Percentiles rank a stretch among this genome's conserved stretches.
These are phyloP conservation scores for Thraustotheca clavata DNA, from an alignment of 352 stramenopile species.

Conservation along the genomic window DNA sequence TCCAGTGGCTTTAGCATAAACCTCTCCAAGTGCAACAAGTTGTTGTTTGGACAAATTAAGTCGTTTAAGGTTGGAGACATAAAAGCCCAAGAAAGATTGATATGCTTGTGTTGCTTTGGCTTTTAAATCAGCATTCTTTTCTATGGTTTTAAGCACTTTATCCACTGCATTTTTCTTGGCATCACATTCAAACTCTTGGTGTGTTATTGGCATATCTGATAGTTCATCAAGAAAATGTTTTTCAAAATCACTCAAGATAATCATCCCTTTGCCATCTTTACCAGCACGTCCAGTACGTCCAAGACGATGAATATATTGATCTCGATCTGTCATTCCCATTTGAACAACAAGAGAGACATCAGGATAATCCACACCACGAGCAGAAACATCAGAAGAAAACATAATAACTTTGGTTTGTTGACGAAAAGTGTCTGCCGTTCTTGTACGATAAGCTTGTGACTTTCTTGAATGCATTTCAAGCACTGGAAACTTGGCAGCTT, in stretches of 20 bases:
- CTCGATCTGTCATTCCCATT: constrained; percentile 72
- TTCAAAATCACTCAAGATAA: constrained; percentile 86
- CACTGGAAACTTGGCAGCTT: constrained; percentile 55
- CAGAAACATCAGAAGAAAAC: constrained; percentile 93
- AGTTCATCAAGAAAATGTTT: constrained; percentile 55
- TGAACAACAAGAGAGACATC: constrained; percentile 87
- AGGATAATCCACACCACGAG: constrained; percentile 93
- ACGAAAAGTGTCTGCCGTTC: constrained; percentile 85
- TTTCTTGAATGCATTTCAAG: constrained; percentile 96
- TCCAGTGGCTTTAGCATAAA: constrained; percentile 47
- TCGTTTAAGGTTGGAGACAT: constrained; percentile 69
- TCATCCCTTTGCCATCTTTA: constrained; percentile 72
- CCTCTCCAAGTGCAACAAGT: constrained; percentile 72
- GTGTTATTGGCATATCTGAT: constrained; percentile 46
- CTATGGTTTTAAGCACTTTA: constrained; percentile 22
- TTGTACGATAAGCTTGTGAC: constrained; percentile 84
- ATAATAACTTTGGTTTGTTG: constrained; percentile 80
- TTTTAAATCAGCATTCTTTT: constrained; percentile 43
- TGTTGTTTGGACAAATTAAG: constrained; percentile 34
- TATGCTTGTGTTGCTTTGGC: constrained; percentile 84
- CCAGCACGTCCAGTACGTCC: constrained; percentile 88
- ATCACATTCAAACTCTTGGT: background rate
- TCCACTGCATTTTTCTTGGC: constrained; percentile 21
- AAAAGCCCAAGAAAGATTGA: constrained; percentile 92
- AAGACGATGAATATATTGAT: constrained; percentile 95